Conservation (phyloP, 179 eudicot genomes). For the Gypsophila paniculata region DNA sequence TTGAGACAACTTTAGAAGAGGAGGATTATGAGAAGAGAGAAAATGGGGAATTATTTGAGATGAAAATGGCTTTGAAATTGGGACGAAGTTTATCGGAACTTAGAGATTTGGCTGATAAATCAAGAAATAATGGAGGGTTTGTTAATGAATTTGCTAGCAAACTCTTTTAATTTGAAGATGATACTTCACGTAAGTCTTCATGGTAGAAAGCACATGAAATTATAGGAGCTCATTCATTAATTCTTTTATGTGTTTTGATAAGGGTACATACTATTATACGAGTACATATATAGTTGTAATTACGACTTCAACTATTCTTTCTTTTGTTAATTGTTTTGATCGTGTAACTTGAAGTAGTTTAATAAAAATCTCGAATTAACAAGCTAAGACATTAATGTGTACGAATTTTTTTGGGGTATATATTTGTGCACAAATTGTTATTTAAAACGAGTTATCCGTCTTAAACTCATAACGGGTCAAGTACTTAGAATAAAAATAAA, state of each 20-base stretch:
- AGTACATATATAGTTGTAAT: neutral
- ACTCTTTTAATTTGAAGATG: neutral
- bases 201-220: neutral
- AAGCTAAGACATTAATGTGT: too few species aligned
- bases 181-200: neutral
- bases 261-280: neutral
- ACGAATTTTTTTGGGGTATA: too few species aligned
- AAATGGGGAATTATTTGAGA: slow-evolving; percentile 55
- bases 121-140: slow-evolving; percentile 24
- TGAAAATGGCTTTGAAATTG: slow-evolving; percentile 58
- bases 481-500: too few species aligned
- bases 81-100: slow-evolving; percentile 66
- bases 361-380: too few species aligned
- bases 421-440: too few species aligned
- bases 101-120: slow-evolving; percentile 39
- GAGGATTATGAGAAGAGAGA: slow-evolving; percentile 29
- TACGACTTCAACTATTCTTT: slow-evolving; percentile 5
- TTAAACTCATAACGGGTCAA: too few species aligned
- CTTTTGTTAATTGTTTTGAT: slow-evolving; percentile 12
- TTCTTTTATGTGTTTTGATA: slow-evolving; percentile 22
- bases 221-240: neutral
- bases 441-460: too few species aligned
- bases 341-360: neutral
- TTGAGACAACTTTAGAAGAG: slow-evolving; percentile 38
- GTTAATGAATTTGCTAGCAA: slow-evolving; percentile 36